Conservation (phyloP, 1,139 yeast species). For the Yamadazyma conglobata region DNA sequence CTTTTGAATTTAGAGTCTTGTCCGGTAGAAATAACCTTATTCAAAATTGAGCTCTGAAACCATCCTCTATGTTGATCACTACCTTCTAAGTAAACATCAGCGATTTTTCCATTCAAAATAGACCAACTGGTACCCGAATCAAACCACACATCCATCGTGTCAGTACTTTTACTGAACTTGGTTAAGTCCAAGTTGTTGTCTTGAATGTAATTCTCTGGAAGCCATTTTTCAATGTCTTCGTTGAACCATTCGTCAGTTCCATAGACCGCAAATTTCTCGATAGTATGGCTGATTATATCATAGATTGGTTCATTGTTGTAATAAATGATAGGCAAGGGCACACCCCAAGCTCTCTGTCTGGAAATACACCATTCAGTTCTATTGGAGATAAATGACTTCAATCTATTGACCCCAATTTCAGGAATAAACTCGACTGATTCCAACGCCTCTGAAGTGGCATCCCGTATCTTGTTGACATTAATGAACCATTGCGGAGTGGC, state of each 20-base stretch:
- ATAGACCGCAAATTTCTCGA: conserved; percentile 47
- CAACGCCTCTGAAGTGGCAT: conserved; percentile 56
- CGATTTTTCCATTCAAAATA: conserved; percentile 46
- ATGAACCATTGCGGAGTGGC: conserved; percentile 98
- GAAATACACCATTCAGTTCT: conserved; percentile 98
- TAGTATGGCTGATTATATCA: conserved; percentile 53
- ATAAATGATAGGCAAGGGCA: conserved; percentile 88
- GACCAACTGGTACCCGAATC: conserved; percentile 97
- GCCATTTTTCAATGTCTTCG: conserved; percentile 62
- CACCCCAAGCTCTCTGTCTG: conserved; percentile 98
- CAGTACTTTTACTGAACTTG: conserved; percentile 66
- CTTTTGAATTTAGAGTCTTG: conserved; percentile 37
- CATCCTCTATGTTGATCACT: conserved; percentile 98
- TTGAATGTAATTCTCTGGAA: conserved; percentile 41
- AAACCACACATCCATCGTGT: conserved; percentile 99
- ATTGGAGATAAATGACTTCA: conserved; percentile 66
- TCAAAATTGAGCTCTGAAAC: conserved; percentile 92
- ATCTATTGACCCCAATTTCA: conserved; percentile 63
- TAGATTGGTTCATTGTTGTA: conserved; percentile 54
- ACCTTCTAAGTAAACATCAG: conserved; percentile 89
- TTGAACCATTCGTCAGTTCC: conserved; percentile 85
- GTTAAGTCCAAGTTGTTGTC: conserved; percentile 20
- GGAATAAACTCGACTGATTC: conserved; percentile 69
- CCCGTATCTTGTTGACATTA: conserved; percentile 72
- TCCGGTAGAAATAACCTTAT: conserved; percentile 60